phyloP scores from a whole-genome alignment of 345 rosid genomes.

The Eucalyptus regnans region DNA sequence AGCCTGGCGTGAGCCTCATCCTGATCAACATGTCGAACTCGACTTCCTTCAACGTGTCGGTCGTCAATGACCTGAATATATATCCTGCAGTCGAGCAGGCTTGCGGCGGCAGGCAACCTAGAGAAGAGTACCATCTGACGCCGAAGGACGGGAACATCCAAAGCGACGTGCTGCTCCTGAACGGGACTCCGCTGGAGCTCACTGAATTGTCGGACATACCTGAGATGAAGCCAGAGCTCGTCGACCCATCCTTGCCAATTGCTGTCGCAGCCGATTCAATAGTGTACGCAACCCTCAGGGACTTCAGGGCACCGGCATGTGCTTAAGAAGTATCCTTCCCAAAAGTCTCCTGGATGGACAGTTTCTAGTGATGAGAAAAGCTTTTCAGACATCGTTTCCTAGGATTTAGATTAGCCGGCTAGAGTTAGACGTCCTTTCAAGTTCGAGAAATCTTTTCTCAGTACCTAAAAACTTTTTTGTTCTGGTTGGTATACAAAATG shows the following conservation, averaged over 20 bases:
- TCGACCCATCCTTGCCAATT: slow-evolving; percentile 15
- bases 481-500: not conserved
- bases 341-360: not conserved
- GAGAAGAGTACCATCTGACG: slow-evolving; percentile 60
- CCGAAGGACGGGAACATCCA: slow-evolving; percentile 41
- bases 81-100: not conserved
- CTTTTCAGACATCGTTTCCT: not conserved
- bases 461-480: not conserved
- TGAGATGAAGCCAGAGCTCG: slow-evolving; percentile 23
- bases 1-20: slow-evolving; percentile 34
- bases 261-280: slow-evolving; percentile 23
- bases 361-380: not conserved
- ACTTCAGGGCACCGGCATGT: slow-evolving; percentile 46
- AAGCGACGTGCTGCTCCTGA: slow-evolving; percentile 41
- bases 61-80: slow-evolving; percentile 15
- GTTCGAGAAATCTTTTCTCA: not conserved
- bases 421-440: not conserved
- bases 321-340: slow-evolving; percentile 5
- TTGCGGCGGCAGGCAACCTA: not conserved
- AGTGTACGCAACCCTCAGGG: slow-evolving; percentile 21
- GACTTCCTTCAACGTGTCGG: slow-evolving; percentile 12
- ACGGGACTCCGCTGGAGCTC: slow-evolving; percentile 37
- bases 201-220: slow-evolving; percentile 27
- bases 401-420: not conserved
- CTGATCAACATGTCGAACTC: slow-evolving; percentile 41